Base-by-base conservation (phyloP, 2,329 filamentous ascomycete species). In the Eutypella sp. region DNA sequence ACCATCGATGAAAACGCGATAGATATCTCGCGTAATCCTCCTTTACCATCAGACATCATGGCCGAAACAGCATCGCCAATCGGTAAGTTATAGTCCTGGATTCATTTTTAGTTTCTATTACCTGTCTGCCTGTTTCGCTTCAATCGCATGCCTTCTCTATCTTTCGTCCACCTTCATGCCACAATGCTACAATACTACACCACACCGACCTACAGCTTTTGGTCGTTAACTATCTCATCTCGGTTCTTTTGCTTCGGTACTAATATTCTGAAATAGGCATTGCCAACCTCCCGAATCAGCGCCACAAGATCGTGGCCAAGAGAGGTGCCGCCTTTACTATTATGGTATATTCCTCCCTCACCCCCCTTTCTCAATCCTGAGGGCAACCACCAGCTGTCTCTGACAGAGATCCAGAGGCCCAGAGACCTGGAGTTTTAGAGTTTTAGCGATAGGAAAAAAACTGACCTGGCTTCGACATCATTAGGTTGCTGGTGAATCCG, bases 271-370 rank as follows among this genome's bases (percentile, higher is more conserved):
- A 33, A 6, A 33, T 86, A 79, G 82, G 82, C 70, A 86, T 86
- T 74, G 82, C 82, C 73, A 85, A 86, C 70, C 72, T 85, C 64
- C 82, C 82, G 60, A 85, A 85, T 73, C 82, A 85, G 75, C 77
- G 82, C 63, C 82, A 86, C 74, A 86, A 86, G 74, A 86, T 86
- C 66, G 82, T 86, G 64, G 79, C 78, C 53, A 83, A 86, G 73
- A 86, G 95, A 74, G 93, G 93, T 74, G 95, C 93, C 65, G 88
- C 91, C 66, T 99, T 99, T 75, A 99, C 93, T 57, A 96, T 99
- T 66, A 99, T 99, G 93, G 93, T 96, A 76, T 53, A 77, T 51
- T 46, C 40, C n/a, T 40, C n/a, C n/a, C n/a, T n/a, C n/a, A n/a
- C n/a, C n/a, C n/a, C n/a, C n/a, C n/a, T n/a, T n/a, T n/a, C n/a